Evolutionary conservation across 768 basidiomycete species (phyloP), one percentile per base, ranked within the genome.

Genomic region (Amanita brunnescens): DNA sequence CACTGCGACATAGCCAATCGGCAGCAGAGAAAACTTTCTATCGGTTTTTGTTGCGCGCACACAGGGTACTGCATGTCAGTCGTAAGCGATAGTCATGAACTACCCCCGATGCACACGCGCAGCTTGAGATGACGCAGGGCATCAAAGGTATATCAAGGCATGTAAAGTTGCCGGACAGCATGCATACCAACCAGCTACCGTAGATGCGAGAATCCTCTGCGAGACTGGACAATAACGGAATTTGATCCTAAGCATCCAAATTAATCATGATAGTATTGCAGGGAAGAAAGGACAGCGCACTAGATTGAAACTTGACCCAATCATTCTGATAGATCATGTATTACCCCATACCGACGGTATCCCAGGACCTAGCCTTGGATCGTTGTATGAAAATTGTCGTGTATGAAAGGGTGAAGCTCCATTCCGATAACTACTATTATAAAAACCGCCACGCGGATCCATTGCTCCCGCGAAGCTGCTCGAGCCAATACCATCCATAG

Each of bases 321-420:
- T 20, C 39, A 29, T 12, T 30, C 5, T 8, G 23, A 29, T 14
- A 38, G 42, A 35, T 51, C 41, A 51, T 23, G 50, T 51, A 51
- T 35, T 51, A 12, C 41, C 50, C 50, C 50, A 51, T n/a, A 51
- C 20, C 6, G 47, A 18, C 35, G 40, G 50, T 20, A 51, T 44
- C 12, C 38, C 33, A 26, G 37, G 32, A 5, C 50, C 50, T 24
- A 51, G 14, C 33, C 41, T 51, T 3, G 41, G 23, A 41, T 51
- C 41, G 23, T 51, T 51, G 33, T 51, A 51, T 7, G 50, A 51
- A 13, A 44, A 30, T 23, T 51, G 50, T 4, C 41, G 32, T 32
- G 50, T 32, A 51, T 51, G 50, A 44, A 43, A 44, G 5, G 37
- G 34, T 14, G 21, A 38, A 26, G 32, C 6, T 8, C 18, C 29